Conservation (phyloP, 805 yeast genomes). For the Debaryomyces prosopidis region DNA sequence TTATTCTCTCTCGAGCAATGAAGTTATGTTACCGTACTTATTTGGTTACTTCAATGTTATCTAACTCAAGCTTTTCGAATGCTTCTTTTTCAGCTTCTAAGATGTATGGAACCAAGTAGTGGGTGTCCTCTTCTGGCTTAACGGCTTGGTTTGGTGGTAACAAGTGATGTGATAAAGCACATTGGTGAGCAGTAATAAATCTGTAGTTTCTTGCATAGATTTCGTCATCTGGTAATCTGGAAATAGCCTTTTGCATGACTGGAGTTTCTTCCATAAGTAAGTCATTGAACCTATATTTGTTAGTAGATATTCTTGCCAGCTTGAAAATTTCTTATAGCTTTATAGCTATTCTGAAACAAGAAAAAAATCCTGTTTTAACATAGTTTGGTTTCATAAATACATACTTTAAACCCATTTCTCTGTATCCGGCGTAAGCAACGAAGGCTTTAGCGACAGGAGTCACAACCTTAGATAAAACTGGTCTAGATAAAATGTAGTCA, state of each 20-base stretch:
- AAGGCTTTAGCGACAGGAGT: constrained; percentile 80
- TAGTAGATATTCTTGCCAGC: constrained; percentile 14
- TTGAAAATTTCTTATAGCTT: no score
- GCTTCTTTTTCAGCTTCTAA: constrained; percentile 94
- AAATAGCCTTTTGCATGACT: constrained; percentile 79
- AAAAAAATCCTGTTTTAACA: no score
- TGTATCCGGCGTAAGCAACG: constrained; percentile 81
- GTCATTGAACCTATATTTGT: constrained; percentile 67
- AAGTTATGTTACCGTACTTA: constrained; percentile 4
- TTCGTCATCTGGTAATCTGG: constrained; percentile 83
- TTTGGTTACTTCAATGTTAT: constrained; percentile 56
- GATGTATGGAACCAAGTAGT: constrained; percentile 84
- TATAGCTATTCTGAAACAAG: no score
- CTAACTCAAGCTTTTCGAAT: constrained; percentile 83
- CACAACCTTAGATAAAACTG: constrained; percentile 71
- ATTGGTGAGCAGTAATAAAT: constrained; percentile 89
- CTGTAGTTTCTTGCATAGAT: constrained; percentile 91
- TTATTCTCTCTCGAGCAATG: neutral
- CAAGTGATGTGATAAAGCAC: constrained; percentile 77
- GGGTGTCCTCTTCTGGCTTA: constrained; percentile 75
- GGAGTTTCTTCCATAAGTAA: constrained; percentile 85
- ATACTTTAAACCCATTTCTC: constrained; percentile 83
- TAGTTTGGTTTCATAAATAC: constrained; percentile 11
- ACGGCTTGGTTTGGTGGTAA: constrained; percentile 79
- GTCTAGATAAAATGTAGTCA: constrained; percentile 78